Base-by-base conservation (phyloP, 2,329 filamentous ascomycete species). In the Cytospora paraplurivora region DNA sequence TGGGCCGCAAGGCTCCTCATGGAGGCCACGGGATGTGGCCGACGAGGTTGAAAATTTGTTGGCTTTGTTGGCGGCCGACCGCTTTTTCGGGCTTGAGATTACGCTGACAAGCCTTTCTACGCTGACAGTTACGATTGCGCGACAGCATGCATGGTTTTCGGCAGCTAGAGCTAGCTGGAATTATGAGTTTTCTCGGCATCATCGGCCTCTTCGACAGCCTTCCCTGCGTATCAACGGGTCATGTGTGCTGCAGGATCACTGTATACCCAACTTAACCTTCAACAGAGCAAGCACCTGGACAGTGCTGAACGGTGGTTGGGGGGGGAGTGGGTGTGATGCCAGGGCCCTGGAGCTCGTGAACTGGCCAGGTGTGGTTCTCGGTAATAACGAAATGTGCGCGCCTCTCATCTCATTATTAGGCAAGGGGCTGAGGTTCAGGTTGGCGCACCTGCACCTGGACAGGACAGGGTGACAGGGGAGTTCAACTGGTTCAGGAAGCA, bases 321-420 rank as follows among this genome's bases (percentile, higher is more conserved):
- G 35, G 8, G 35, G 35, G 35, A 6, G 35, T 37, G 12, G 35
- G 35, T n/a, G n/a, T 47, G 21, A n/a, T 19, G 19, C 11, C n/a
- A 17, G 8, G 38, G 21, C 27, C n/a, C 35, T 47, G 33, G 35
- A 27, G 33, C 17, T 19, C 12, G 41, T 27, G 27, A 27, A 27
- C 32, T 44, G 35, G 47, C 35, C 32, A 41, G 33, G 51, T 56
- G 61, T 47, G 50, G 35, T 54, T 13, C 51, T 65, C 64, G 64
- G 64, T 61, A 64, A 64, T 66, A 66, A 66, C 64, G 62, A 66
- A 58, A 63, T 52, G 63, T 61, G 53, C 56, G 51, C 47, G 41
- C 13, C 59, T 61, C 51, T 54, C 51, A 53, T 37, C 55, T 38
- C 57, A 61, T 60, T 62, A 61, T 64, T 57, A 63, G 52, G 59